Conservation (phyloP, 2,329 filamentous ascomycete species). For the Amesomyces nigricolor region DNA sequence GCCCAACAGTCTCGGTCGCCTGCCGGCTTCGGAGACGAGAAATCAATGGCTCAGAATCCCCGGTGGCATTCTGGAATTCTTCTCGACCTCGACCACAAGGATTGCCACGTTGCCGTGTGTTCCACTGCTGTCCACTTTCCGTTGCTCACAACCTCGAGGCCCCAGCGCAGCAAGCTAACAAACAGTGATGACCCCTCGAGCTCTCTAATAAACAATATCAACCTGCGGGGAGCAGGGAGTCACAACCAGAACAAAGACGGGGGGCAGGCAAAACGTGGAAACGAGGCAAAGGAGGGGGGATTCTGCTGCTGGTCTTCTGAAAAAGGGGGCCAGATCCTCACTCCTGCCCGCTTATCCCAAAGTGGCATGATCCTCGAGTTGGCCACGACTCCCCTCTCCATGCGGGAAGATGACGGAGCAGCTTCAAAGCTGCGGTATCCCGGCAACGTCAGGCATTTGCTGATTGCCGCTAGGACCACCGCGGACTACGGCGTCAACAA, state of each 20-base stretch:
- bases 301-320: not conserved
- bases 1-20: not conserved
- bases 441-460: not conserved
- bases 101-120: not conserved
- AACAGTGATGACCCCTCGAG: no score
- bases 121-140: not conserved
- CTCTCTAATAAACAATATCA: no score
- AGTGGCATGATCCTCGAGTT: constrained; percentile 9
- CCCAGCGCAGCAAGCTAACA: no score
- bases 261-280: no score
- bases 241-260: no score
- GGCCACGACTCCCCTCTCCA: not conserved
- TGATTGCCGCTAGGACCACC: not conserved
- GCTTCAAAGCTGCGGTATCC: constrained; percentile 10
- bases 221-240: no score
- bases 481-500: not conserved
- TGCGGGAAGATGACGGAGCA: not conserved
- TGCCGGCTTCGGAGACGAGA: not conserved
- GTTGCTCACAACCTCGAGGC: not conserved
- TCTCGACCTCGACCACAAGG: not conserved
- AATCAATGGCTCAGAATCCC: not conserved
- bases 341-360: not conserved
- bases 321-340: not conserved
- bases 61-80: not conserved
- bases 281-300: no score